Evolutionary conservation across 225 moss, liverwort and hornwort genomes (phyloP), one percentile per base, ranked within the genome.

Genomic region (Climacium dendroides): DNA sequence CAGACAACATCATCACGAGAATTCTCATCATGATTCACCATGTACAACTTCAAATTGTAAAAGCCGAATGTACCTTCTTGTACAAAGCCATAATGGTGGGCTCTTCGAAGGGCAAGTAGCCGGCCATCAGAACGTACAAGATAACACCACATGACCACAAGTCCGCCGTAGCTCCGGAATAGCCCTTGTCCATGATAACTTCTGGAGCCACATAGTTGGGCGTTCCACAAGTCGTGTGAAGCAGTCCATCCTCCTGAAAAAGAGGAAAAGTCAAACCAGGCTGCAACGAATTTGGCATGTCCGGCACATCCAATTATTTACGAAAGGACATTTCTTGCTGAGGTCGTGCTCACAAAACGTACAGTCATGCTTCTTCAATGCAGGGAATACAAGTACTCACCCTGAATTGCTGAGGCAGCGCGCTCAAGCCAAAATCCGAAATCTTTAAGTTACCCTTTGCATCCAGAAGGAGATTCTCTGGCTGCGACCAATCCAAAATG

Each of bases 361-460:
- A 79, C 45, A 64, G 32, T 45, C 35, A 66, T 53, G 67, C 62
- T 16, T 34, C 75, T 53, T 54, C 9, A 78, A 18, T 5, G 55
- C 78, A 79, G 23, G 59, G 57, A 69, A 35, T 45, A 57, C 34
- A 74, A 37, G 48, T 32, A 47, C 94, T 90, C 89, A 96, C 97
- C 91, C 96, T 93, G 80, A 91, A 96, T 87, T 98, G 98, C 85
- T 96, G 96, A 67, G 98, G 98, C 75, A 96, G 87, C 12, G 98
- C 98, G 89, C 98, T 98, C 86, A 98, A 91, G 77, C 98, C 98
- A 81, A 98, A 98, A 73, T 98, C 98, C 29, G 98, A 98, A 57
- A 98, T 96, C 91, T 98, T 98, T 39, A 98, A 87, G 86, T 96
- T 96, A 39, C 98, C 98, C 30, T 89, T 93, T 2, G 90, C 85